Evolutionary conservation across 2,329 filamentous ascomycete genomes (phyloP).

Genomic region (Teratosphaeria destructans): DNA sequence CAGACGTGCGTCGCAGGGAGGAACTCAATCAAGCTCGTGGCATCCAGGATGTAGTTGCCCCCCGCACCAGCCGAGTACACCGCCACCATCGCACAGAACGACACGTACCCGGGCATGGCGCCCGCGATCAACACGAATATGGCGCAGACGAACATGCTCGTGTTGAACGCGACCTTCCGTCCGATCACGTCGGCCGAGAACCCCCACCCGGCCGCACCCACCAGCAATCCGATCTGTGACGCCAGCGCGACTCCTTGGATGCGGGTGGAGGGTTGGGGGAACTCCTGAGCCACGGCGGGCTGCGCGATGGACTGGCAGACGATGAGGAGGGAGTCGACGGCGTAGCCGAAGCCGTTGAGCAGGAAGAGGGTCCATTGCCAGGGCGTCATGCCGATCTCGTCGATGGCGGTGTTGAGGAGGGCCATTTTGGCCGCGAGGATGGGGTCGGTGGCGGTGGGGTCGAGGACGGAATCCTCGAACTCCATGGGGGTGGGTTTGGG

Average conservation of each 20-base stretch:
- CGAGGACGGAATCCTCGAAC: not conserved
- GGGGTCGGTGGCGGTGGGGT: conserved; percentile 24
- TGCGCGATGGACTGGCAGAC: conserved; percentile 28
- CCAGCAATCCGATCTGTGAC: conserved; percentile 32
- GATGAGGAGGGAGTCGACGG: conserved; percentile 25
- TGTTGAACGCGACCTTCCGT: conserved; percentile 14
- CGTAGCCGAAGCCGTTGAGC: conserved; percentile 50
- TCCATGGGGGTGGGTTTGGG: not conserved
- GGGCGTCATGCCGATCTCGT: conserved; percentile 51
- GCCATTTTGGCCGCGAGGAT: conserved; percentile 31
- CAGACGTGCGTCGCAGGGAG: not conserved
- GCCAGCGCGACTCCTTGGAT: conserved; percentile 29
- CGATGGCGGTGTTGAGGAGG: conserved; percentile 29
- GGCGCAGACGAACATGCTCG: conserved; percentile 15
- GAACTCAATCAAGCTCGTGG: not conserved
- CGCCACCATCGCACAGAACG: conserved; percentile 13
- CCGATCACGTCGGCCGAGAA: conserved; percentile 11
- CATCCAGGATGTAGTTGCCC: conserved; percentile 17
- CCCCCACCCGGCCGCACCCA: conserved; percentile 27
- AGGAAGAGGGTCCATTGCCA: conserved; percentile 53
- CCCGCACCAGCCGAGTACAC: conserved; percentile 19
- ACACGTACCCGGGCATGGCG: conserved; percentile 17
- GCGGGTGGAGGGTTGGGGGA: conserved; percentile 11
- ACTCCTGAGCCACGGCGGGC: conserved; percentile 21
- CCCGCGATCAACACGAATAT: conserved; percentile 18